Conservation (phyloP, 768 basidiomycete species). For the Jaapia argillacea region DNA sequence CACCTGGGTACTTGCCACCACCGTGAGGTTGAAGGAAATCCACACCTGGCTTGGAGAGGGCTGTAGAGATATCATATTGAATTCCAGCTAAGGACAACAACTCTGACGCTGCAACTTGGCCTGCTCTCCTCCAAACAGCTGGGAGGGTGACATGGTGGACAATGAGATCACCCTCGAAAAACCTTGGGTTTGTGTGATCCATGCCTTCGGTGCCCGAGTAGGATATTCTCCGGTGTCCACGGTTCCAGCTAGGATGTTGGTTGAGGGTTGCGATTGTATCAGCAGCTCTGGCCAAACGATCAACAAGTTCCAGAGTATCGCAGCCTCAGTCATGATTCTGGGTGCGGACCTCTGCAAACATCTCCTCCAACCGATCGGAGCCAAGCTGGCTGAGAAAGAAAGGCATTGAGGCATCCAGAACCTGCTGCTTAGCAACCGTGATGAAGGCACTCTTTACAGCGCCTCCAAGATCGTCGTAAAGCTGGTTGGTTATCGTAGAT, state of each 20-base stretch:
- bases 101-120: not conserved
- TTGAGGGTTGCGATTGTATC: not conserved
- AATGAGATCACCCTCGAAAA: not conserved
- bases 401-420: constrained; percentile 9
- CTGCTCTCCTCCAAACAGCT: not conserved
- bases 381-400: constrained; percentile 17
- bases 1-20: constrained; percentile 4
- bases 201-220: too few species aligned
- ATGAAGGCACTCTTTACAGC: constrained; percentile 20
- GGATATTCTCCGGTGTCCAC: constrained; percentile 4
- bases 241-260: constrained; percentile 1
- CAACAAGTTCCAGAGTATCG: not conserved
- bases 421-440: constrained; percentile 16
- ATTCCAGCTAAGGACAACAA: not conserved
- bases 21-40: constrained; percentile 1
- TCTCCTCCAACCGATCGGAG: constrained; percentile 18
- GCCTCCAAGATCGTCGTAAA: constrained; percentile 20
- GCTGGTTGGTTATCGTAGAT: constrained; percentile 18
- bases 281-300: not conserved
- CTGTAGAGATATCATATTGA: not conserved
- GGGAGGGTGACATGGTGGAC: not conserved
- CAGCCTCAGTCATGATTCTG: constrained; percentile 1
- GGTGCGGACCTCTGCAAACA: constrained; percentile 14
- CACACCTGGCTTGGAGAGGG: not conserved
- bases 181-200: constrained; percentile 7